Conservation (phyloP, 2,329 filamentous ascomycete genomes). For the Trichophyton schoenleinii region DNA sequence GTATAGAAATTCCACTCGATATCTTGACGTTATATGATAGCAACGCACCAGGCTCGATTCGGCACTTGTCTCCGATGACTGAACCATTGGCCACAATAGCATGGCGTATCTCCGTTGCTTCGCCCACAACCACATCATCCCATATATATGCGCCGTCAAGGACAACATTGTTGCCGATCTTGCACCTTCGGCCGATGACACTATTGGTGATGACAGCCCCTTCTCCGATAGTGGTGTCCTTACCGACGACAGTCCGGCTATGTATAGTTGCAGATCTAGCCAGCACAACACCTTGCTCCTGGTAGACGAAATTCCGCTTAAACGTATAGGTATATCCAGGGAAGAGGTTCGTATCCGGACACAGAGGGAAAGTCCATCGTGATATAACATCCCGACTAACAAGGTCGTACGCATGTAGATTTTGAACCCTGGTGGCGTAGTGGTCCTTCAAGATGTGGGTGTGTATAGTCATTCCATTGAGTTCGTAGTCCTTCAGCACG, state of each 20-base stretch:
- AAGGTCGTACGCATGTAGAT: constrained; percentile 78
- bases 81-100: constrained; percentile 66
- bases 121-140: constrained; percentile 68
- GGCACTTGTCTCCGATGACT: constrained; percentile 57
- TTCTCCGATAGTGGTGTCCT: constrained; percentile 61
- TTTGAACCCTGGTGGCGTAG: constrained; percentile 76
- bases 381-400: constrained; percentile 76
- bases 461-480: constrained; percentile 95
- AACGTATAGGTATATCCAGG: constrained; percentile 64
- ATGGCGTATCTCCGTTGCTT: constrained; percentile 56
- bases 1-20: constrained; percentile 44
- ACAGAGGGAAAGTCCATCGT: constrained; percentile 77
- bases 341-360: constrained; percentile 77
- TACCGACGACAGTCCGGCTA: constrained; percentile 61
- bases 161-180: constrained; percentile 70
- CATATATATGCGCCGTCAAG: constrained; percentile 76
- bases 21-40: constrained; percentile 68
- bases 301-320: constrained; percentile 57
- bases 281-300: constrained; percentile 64
- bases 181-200: constrained; percentile 71
- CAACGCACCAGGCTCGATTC: constrained; percentile 58
- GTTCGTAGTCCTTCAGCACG: constrained; percentile 88
- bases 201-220: constrained; percentile 59
- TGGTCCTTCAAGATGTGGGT: constrained; percentile 70
- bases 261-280: constrained; percentile 59